Conservation (phyloP, 306 rosid species). For the Vigna angularis region DNA sequence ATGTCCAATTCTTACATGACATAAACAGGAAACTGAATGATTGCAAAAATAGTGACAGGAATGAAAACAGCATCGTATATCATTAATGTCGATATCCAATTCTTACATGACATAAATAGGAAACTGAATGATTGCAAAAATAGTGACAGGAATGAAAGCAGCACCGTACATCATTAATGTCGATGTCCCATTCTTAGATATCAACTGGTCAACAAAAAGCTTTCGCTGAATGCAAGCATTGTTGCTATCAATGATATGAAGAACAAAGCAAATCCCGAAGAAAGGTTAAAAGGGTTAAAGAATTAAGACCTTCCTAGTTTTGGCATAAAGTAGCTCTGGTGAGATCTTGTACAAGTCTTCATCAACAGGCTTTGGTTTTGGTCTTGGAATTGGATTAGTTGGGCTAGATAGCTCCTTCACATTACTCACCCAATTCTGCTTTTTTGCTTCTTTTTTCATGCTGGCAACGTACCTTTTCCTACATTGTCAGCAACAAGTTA, state of each 20-base stretch:
- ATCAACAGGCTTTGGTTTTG: constrained; percentile 77
- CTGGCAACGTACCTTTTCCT: constrained; percentile 67
- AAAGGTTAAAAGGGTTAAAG: not conserved
- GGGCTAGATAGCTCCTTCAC: constrained; percentile 50
- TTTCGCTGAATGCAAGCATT: constrained; percentile 48
- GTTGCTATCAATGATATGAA: constrained; percentile 47
- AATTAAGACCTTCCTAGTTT: constrained; percentile 68
- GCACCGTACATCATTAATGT: constrained; percentile 15
- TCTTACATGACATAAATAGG: constrained; percentile 36
- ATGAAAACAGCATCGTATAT: constrained; percentile 40
- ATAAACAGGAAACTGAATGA: constrained; percentile 39
- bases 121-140: constrained; percentile 43
- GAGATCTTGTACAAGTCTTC: constrained; percentile 85
- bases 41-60: constrained; percentile 43
- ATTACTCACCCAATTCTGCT: constrained; percentile 55
- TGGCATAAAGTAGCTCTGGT: constrained; percentile 70
- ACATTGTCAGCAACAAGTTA: constrained; percentile 40
- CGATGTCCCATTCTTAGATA: constrained; percentile 36
- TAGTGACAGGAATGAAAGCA: constrained; percentile 45
- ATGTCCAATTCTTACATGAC: constrained; percentile 37
- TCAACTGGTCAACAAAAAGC: constrained; percentile 27
- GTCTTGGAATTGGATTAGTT: constrained; percentile 43
- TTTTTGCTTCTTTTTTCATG: constrained; percentile 63
- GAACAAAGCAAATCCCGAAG: constrained; percentile 42
- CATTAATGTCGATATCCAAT: constrained; percentile 24